Evolutionary conservation across 2,329 filamentous ascomycete species (phyloP), one percentile per base, ranked within the genome.

Genomic region (Talaromyces sp.): DNA sequence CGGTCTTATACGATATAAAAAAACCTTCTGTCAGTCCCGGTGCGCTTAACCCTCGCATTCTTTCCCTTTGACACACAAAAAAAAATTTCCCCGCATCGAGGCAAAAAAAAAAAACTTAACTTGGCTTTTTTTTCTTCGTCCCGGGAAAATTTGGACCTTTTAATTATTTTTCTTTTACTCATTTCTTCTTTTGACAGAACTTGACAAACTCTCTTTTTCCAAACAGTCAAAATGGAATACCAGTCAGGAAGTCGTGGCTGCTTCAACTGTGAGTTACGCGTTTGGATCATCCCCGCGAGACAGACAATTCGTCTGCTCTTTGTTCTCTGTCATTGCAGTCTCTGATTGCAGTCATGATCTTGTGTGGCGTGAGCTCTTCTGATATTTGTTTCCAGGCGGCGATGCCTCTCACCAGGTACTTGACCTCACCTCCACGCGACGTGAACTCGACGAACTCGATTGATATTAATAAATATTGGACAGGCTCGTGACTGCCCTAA

Each of bases 401-500:
- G 86, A 88, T 76, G 82, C 84, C 68, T 85, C 84, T 70, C 89
- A 92, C 77, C 88, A 91, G 87, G 88, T 90, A 88, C 80, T 72
- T 71, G 67, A 7, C 36, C 15, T 13, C n/a, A 10, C 44, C 11
- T 25, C 19, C 10, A 47, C 51, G 25, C 42, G 42, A 51, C 36
- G 25, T 36, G 2, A 42, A 36, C 32, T 4, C 25, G 9, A 13
- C 13, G 36, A 39, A 30, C 17, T 22, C 22, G n/a, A 59, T 56
- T 59, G 42, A 62, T 44, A 22, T 30, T 30, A 30, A 30, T 17
- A 8, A 30, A 30, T 17, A 8, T 32, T 33, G 65, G 63, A 64
- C 68, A 92, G 90, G 90, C 90, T 72, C 89, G 90, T 72, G 90
- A 93, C 73, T 95, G 91, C 84, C 91, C 91, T 72, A 91, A 87